Evolutionary conservation across 1,284 basidiomycete species (phyloP).

Genomic region (Sanghuangporus baumii): DNA sequence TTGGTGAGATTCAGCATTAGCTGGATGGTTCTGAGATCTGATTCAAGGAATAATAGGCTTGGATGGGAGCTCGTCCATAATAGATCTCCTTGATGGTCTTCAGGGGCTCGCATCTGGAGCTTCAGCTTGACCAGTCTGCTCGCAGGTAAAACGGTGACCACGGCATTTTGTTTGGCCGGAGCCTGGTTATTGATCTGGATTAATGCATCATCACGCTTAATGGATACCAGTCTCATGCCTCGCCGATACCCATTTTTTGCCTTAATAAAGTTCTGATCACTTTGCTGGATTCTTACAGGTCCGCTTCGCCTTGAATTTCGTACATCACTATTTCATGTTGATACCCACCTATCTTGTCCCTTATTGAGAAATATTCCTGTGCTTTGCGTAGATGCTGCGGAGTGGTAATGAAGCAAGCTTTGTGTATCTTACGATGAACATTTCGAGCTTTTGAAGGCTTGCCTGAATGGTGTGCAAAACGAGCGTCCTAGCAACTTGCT

Average conservation of each 20-base stretch:
- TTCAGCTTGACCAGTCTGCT: background rate
- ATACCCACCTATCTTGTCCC: too few relatives aligned
- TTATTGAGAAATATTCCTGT: too few relatives aligned
- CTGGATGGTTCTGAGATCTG: background rate
- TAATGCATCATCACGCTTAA: background rate
- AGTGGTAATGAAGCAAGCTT: too few relatives aligned
- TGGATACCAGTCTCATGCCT: background rate
- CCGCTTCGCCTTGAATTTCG: too few relatives aligned
- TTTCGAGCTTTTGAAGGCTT: too few relatives aligned
- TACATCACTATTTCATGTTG: too few relatives aligned
- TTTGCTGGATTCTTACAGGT: too few relatives aligned
- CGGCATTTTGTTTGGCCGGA: background rate
- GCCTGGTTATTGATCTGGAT: background rate
- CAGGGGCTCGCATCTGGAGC: background rate
- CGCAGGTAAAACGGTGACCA: background rate
- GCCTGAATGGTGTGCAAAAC: too few relatives aligned
- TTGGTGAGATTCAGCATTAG: background rate
- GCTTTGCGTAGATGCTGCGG: too few relatives aligned
- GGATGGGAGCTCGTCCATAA: background rate
- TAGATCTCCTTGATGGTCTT: background rate
- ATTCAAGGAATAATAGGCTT: background rate
- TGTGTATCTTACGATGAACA: too few relatives aligned
- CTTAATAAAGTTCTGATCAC: too few relatives aligned
- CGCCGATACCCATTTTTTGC: background rate
- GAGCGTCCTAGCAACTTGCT: too few relatives aligned